phyloP scores from a whole-genome alignment of 2,329 filamentous ascomycete species.

The Berkeleyomyces rouxiae region DNA sequence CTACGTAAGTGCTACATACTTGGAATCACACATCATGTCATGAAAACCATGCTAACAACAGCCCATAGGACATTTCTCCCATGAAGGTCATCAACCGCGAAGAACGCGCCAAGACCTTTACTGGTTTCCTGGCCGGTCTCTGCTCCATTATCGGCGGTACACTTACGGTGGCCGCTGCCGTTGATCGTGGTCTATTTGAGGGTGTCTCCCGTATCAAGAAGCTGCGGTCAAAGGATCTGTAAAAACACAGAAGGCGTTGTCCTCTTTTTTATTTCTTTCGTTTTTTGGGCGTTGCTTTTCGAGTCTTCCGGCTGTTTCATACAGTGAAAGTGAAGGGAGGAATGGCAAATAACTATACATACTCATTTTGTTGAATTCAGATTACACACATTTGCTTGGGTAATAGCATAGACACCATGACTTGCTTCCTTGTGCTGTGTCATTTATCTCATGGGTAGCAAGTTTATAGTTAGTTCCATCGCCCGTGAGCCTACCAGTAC shows the following conservation, averaged over 20 bases:
- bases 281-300: neutral
- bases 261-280: neutral
- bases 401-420: neutral
- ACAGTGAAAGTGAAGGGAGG: neutral
- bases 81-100: conserved; percentile 99
- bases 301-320: neutral
- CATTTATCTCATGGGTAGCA: neutral
- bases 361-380: neutral
- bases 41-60: neutral
- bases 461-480: too few relatives aligned
- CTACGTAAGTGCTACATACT: conserved; percentile 47
- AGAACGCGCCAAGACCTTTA: conserved; percentile 72
- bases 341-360: neutral
- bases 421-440: neutral
- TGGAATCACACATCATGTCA: neutral
- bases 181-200: conserved; percentile 85
- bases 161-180: conserved; percentile 80
- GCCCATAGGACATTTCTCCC: conserved; percentile 71
- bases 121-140: conserved; percentile 81
- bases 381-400: neutral
- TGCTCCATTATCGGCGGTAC: conserved; percentile 93
- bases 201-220: conserved; percentile 75
- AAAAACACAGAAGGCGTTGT: conserved; percentile 13
- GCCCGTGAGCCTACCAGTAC: too few relatives aligned
- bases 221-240: conserved; percentile 50